Evolutionary conservation across 768 basidiomycete species (phyloP), one percentile per base, ranked within the genome.

Genomic region (Dioszegia aurantiaca): DNA sequence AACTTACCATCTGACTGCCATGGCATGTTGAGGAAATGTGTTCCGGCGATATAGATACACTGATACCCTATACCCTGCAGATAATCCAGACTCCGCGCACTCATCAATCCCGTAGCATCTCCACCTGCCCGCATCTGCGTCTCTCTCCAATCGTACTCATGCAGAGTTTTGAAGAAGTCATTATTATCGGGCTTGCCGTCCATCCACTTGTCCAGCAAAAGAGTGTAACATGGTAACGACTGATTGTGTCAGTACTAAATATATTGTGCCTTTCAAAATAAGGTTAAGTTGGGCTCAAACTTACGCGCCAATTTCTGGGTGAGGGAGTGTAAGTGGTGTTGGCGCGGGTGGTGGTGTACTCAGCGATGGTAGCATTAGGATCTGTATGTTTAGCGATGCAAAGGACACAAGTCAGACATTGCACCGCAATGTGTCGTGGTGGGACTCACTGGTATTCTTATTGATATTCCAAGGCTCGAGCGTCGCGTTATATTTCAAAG

Each of bases 1-100:
- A 52, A 83, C 90, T 72, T 54, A 92, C 91, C 90, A 82, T 94
- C 91, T 3, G 90, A 87, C 72, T 92, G 87, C 91, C 91, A 94
- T n/a, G 90, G 78, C 91, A 92, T 92, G 82, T 94, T 94, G 61
- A 95, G 61, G 77, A 90, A 95, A 52, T 86, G 85, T 1, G 92
- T 95, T 52, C 92, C 92, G 23, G 92, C 90, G 74, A 94, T 87
- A 79, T 90, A 95, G 67, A 95, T 85, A 51, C 85, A 82, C 66
- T 80, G 80, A 60, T 90, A 78, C 62, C 92, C 92, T 89, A 93
- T 92, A 62, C 88, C 89, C 43, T 89, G 80, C 17, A 95, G 80
- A 74, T 95, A 95, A 77, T 95, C 92, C 60, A 95, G 80, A 56
- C 68, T 60, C 43, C 75, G 59, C 57, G 82, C 85, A 21, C 83